Base-by-base conservation (phyloP, 148 eudicot species). In the Chenopodium suecicum region DNA sequence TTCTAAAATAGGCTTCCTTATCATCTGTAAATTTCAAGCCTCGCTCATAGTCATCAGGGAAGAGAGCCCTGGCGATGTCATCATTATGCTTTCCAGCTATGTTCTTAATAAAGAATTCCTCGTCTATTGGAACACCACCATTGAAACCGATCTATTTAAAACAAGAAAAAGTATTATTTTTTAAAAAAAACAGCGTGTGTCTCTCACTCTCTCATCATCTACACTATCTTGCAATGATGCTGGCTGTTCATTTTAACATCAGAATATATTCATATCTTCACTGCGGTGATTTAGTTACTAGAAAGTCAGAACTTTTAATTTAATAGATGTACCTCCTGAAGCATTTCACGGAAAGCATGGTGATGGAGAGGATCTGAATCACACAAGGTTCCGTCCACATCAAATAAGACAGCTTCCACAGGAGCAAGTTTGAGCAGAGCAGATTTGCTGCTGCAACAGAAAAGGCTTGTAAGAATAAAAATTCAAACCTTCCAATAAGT, bases 361-460 rank as follows among this genome's bases (percentile, higher is more conserved):
- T 83, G 75, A 71, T 95, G 98, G 70, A 95, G 88, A 83, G 98
- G 98, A 83, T 95, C 98, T 75, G 98, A 82, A 89, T 95, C 98
- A 80, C 97, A 93, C n/a, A 95, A 84, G 47, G 98, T 95, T 80
- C 98, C 98, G 86, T 95, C 98, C 62, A 93, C 85, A 63, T 95
- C 98, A 56, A 95, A 95, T 66, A 95, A 81, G 73, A 95, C 89
- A 20, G 97, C 96, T 85, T 95, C 90, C 13, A 93, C 76, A 46
- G 98, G 98, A 88, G 90, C 98, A 85, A 92, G 88, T 80, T 86
- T 86, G 77, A 87, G 81, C 31, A 93, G 90, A 75, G 90, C 81
- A 78, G 74, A 76, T 47, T 73, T 82, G 84, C 93, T 89, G 93
- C 78, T 74, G 48, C 23, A 69, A 84, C 68, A 67, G 81, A 83